Conservation (phyloP, 2,329 filamentous ascomycete species). For the Hortaea sp. region DNA sequence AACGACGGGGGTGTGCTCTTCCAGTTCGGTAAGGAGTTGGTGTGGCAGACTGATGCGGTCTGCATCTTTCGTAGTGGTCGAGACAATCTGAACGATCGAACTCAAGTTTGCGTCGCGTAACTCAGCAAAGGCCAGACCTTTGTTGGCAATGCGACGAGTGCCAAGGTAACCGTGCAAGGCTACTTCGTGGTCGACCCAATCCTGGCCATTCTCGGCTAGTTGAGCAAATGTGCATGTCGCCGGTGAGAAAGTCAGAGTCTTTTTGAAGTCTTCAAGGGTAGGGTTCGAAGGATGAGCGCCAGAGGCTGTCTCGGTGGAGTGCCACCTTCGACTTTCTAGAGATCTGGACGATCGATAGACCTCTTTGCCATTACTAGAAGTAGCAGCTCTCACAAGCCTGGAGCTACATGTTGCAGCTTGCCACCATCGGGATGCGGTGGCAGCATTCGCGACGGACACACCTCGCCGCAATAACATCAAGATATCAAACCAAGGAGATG, state of each 20-base stretch:
- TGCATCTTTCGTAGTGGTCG: slow-evolving; percentile 15
- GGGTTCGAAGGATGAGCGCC: neutral
- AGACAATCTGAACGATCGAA: slow-evolving; percentile 30
- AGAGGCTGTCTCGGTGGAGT: neutral
- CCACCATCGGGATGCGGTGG: neutral
- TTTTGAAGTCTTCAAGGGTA: slow-evolving; percentile 19
- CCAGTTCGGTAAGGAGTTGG: slow-evolving; percentile 13
- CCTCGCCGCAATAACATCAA: neutral
- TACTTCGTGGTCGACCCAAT: slow-evolving; percentile 31
- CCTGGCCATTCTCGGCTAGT: slow-evolving; percentile 16
- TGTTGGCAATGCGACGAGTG: slow-evolving; percentile 56
- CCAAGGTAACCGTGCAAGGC: slow-evolving; percentile 63
- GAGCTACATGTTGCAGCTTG: neutral
- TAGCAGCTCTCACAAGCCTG: neutral
- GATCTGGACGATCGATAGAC: neutral
- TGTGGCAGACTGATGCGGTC: slow-evolving; percentile 19
- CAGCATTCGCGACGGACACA: neutral
- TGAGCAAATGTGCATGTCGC: slow-evolving; percentile 30
- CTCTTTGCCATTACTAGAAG: neutral
- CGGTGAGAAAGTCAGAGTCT: slow-evolving; percentile 33
- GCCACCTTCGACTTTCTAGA: neutral
- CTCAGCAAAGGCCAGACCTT: slow-evolving; percentile 61
- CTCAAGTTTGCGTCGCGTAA: slow-evolving; percentile 33
- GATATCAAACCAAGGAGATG: neutral
- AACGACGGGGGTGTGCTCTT: slow-evolving; percentile 42